Conservation (phyloP, 2,329 filamentous ascomycete genomes). For the Fusarium annulatum region DNA sequence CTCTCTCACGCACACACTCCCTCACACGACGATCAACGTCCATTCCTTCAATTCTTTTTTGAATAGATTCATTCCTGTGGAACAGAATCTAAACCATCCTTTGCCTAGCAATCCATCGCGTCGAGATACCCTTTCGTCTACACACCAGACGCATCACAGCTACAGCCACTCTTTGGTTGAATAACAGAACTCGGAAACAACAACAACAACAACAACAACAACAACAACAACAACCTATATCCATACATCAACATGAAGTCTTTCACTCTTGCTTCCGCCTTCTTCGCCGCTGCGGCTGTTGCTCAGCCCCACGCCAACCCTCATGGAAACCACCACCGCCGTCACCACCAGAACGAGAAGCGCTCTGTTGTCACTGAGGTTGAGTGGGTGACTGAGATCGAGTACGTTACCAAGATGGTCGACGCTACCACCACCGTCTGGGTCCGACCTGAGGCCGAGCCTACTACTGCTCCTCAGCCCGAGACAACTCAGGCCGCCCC, state of each 20-base stretch:
- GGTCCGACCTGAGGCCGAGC: conserved; percentile 51
- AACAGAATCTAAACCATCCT: conserved; percentile 42
- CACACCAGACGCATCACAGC: conserved; percentile 33
- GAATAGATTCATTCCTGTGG: conserved; percentile 45
- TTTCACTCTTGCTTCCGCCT: conserved; percentile 46
- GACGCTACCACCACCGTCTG: conserved; percentile 61
- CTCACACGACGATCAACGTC: conserved; percentile 40
- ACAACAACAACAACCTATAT: conserved; percentile 15
- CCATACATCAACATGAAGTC: conserved; percentile 55
- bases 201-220: conserved; percentile 24
- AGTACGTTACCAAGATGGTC: conserved; percentile 59
- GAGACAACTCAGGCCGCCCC: conserved; percentile 28
- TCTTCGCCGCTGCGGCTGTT: conserved; percentile 55
- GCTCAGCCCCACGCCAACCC: conserved; percentile 59
- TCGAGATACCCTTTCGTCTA: conserved; percentile 42
- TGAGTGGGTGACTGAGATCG: conserved; percentile 63
- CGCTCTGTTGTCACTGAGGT: conserved; percentile 59
- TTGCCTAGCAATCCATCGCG: conserved; percentile 29
- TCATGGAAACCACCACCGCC: conserved; percentile 53
- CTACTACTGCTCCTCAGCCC: conserved; percentile 37
- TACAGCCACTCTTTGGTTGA: conserved; percentile 38
- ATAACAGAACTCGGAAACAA: conserved; percentile 33
- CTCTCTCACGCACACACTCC: conserved; percentile 41
- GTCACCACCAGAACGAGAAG: conserved; percentile 52
- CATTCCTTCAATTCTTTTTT: conserved; percentile 40